A percentile compares a stretch with the other conserved stretches of the same genome.
These are phyloP conservation scores for Sugiyamaella americana DNA, from an alignment of 805 yeast genomes.

Conservation along the genomic window DNA sequence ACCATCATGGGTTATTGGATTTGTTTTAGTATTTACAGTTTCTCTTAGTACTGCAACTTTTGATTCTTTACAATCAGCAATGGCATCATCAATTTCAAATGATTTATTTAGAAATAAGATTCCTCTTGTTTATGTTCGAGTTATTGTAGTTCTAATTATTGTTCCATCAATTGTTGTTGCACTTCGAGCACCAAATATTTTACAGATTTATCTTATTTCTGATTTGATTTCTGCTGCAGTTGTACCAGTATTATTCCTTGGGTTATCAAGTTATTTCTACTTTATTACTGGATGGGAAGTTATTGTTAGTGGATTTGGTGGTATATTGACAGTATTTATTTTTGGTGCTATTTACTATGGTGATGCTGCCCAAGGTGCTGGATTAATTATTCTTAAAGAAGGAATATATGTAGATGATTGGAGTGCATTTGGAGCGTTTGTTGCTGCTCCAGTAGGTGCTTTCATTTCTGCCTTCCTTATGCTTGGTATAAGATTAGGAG, in stretches of 20 bases:
- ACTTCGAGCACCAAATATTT: slow-evolving; percentile 70
- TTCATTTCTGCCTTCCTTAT: slow-evolving; percentile 49
- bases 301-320: slow-evolving; percentile 78
- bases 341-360: slow-evolving; percentile 79
- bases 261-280: slow-evolving; percentile 61
- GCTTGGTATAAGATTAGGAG: slow-evolving; percentile 34
- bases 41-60: slow-evolving; percentile 80
- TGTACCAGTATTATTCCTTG: slow-evolving; percentile 77
- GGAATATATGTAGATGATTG: slow-evolving; percentile 81
- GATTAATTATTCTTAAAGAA: slow-evolving; percentile 50
- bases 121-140: slow-evolving; percentile 58
- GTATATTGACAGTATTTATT: slow-evolving; percentile 69
- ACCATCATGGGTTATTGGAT: slow-evolving; percentile 84
- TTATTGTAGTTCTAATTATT: slow-evolving; percentile 66
- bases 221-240: slow-evolving; percentile 84
- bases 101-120: slow-evolving; percentile 82
- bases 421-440: slow-evolving; percentile 94
- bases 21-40: slow-evolving; percentile 68
- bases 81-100: slow-evolving; percentile 83
- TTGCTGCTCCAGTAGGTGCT: slow-evolving; percentile 82
- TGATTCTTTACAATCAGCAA: slow-evolving; percentile 83
- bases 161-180: slow-evolving; percentile 87
- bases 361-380: slow-evolving; percentile 69
- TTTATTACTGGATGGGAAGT: slow-evolving; percentile 75
- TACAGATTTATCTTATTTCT: slow-evolving; percentile 84